phyloP scores from a whole-genome alignment of 139 green algal genomes.

The Haematococcus lacustris region DNA sequence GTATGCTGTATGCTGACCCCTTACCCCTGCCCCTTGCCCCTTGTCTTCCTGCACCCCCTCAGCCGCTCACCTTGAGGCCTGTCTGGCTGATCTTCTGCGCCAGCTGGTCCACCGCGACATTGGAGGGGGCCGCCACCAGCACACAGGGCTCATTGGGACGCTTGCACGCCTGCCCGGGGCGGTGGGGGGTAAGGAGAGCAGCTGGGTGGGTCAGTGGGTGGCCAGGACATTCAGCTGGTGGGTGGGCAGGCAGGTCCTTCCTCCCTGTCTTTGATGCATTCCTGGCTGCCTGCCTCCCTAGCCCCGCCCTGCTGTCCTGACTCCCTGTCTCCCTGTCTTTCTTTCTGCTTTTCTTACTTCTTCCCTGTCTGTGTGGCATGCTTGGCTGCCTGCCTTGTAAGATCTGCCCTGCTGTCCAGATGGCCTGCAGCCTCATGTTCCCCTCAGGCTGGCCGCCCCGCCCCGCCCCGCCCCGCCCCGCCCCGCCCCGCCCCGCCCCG shows the following conservation, averaged over 20 bases:
- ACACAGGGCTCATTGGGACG: conserved; percentile 37
- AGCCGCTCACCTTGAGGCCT: conserved; percentile 46
- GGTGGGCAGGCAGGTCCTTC: neutral
- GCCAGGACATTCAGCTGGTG: neutral
- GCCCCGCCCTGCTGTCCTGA: no score
- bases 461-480: no score
- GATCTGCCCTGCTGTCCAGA: no score
- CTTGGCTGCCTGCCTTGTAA: no score
- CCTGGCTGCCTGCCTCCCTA: no score
- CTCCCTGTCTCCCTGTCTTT: no score
- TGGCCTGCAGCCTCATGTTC: no score
- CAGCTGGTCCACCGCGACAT: conserved; percentile 97
- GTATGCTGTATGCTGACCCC: neutral
- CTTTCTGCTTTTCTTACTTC: no score
- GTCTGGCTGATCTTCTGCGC: conserved; percentile 85
- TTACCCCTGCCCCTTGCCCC: no score
- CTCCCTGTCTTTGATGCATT: neutral
- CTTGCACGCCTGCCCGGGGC: conserved; percentile 8
- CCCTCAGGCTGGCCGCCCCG: no score
- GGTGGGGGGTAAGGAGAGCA: neutral
- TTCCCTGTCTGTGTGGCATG: no score
- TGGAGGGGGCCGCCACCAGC: conserved; percentile 89
- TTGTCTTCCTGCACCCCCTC: neutral
- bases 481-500: no score
- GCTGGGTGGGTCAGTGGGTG: neutral